Conservation (phyloP, 2,329 filamentous ascomycete species). For the Orbilia ellipsospora region DNA sequence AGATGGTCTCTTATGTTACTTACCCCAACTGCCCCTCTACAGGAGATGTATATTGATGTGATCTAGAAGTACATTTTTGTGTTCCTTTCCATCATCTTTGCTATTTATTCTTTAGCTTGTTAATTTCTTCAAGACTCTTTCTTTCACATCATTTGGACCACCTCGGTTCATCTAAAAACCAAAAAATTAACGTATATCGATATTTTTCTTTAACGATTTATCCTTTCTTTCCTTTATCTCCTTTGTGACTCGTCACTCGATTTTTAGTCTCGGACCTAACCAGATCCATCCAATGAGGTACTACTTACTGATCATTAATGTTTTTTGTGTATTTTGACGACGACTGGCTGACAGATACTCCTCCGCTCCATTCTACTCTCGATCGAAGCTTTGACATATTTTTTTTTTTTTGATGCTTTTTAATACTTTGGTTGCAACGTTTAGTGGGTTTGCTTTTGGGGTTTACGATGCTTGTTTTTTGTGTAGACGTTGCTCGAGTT, state of each 20-base stretch:
- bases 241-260: conserved; percentile 8
- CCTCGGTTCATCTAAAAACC: conserved; percentile 1
- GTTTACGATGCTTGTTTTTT: no score
- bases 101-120: not conserved
- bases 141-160: not conserved
- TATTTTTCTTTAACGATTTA: not conserved
- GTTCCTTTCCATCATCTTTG: not conserved
- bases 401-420: not conserved
- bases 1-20: conserved; percentile 8
- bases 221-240: conserved; percentile 6
- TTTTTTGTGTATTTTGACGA: not conserved
- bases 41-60: conserved; percentile 54
- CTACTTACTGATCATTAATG: not conserved
- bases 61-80: conserved; percentile 46
- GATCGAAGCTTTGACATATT: not conserved
- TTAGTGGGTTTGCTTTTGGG: no score
- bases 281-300: no score
- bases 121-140: not conserved
- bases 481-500: not conserved
- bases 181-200: conserved; percentile 13
- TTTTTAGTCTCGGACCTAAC: no score
- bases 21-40: not conserved
- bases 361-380: not conserved
- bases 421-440: no score
- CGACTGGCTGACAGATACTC: conserved; percentile 1